phyloP scores from a whole-genome alignment of 257 asterid genomes.

The Hygrophila difformis region DNA sequence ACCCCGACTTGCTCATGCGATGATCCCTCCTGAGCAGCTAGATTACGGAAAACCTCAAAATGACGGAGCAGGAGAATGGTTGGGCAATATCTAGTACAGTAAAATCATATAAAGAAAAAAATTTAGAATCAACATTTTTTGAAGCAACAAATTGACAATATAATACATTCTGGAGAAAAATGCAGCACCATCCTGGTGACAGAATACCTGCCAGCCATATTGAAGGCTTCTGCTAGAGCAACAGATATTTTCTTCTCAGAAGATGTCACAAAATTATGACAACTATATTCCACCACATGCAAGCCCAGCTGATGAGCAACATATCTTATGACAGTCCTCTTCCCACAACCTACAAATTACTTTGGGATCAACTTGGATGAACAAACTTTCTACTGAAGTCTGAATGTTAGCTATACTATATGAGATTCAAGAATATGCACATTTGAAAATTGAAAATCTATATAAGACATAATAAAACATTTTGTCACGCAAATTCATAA shows the following conservation, averaged over 20 bases:
- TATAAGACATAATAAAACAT: constrained; percentile 4
- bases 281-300: constrained; percentile 87
- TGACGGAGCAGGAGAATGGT: constrained; percentile 88
- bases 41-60: constrained; percentile 73
- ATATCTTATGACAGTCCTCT: constrained; percentile 73
- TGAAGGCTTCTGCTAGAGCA: constrained; percentile 84
- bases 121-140: constrained; percentile 4
- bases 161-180: constrained; percentile 8
- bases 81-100: constrained; percentile 62
- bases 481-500: constrained; percentile 3
- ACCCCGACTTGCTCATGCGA: constrained; percentile 76
- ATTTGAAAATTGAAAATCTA: background rate
- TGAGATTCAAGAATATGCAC: constrained; percentile 3
- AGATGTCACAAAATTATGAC: constrained; percentile 68
- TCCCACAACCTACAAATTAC: constrained; percentile 70
- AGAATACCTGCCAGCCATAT: constrained; percentile 67
- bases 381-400: background rate
- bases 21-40: constrained; percentile 67
- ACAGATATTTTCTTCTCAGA: constrained; percentile 76
- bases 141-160: constrained; percentile 8
- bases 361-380: constrained; percentile 17
- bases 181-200: constrained; percentile 14
- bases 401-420: constrained; percentile 6
- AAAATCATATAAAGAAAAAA: constrained; percentile 14
- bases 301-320: constrained; percentile 83